Evolutionary conservation across 371 early-diverging fungal species (phyloP).

Genomic region (Lichtheimia ramosa): DNA sequence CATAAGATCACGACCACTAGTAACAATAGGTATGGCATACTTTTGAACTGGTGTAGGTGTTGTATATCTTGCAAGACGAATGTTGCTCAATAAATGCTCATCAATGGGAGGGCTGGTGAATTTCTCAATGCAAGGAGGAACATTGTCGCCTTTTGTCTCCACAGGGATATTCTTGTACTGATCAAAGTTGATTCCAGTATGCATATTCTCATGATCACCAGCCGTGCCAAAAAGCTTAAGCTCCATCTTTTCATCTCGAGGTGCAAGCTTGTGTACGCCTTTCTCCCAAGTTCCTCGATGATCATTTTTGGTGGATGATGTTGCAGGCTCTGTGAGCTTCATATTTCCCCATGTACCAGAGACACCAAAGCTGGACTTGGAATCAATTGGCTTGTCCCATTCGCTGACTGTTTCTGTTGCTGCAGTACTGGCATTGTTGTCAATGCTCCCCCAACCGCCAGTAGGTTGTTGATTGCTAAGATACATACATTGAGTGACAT

Average conservation of each 20-base stretch:
- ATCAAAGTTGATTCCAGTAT: conserved; percentile 95
- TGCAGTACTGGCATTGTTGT: not conserved
- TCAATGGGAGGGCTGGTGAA: conserved; percentile 76
- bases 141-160: conserved; percentile 84
- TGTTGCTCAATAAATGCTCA: conserved; percentile 72
- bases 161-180: conserved; percentile 97
- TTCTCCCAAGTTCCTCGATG: conserved; percentile 69
- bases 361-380: not conserved
- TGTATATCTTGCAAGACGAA: conserved; percentile 53
- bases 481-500: not conserved
- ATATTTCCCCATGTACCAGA: conserved; percentile 17
- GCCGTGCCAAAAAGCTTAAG: conserved; percentile 56
- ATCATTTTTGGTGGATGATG: conserved; percentile 25
- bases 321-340: conserved; percentile 4
- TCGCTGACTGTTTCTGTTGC: conserved; percentile 5
- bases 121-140: conserved; percentile 67
- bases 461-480: not conserved
- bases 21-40: conserved; percentile 67
- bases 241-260: conserved; percentile 36
- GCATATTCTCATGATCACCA: conserved; percentile 66
- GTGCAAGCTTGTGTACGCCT: conserved; percentile 56
- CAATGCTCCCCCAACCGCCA: not conserved
- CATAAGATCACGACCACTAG: conserved; percentile 65
- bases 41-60: conserved; percentile 76
- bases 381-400: conserved; percentile 11